Conservation (phyloP, 257 asterid species). For the Agastache rugosa region DNA sequence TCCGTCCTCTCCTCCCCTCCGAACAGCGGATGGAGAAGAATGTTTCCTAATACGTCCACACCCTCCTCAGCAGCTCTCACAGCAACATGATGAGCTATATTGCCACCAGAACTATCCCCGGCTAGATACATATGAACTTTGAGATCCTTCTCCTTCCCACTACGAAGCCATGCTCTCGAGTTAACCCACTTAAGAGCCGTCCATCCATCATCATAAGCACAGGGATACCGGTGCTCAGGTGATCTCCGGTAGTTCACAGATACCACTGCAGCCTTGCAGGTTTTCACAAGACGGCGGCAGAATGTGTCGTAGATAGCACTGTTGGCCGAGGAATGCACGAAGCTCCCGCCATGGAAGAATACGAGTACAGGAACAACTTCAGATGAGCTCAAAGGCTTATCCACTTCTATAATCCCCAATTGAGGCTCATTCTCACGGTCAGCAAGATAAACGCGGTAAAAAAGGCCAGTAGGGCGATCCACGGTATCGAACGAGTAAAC, state of each 20-base stretch:
- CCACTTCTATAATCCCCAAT: slow-evolving; percentile 59
- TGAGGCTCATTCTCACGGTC: slow-evolving; percentile 46
- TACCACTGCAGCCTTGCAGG: slow-evolving; percentile 68
- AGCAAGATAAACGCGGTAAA: slow-evolving; percentile 63
- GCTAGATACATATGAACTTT: slow-evolving; percentile 56
- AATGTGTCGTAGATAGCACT: slow-evolving; percentile 79
- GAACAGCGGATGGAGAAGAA: slow-evolving; percentile 56
- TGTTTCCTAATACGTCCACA: slow-evolving; percentile 52
- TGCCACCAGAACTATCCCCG: slow-evolving; percentile 62
- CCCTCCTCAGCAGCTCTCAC: slow-evolving; percentile 48
- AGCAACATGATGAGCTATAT: slow-evolving; percentile 60
- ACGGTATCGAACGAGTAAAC: slow-evolving; percentile 73
- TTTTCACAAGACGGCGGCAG: slow-evolving; percentile 73
- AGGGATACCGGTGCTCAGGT: slow-evolving; percentile 78
- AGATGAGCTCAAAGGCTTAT: slow-evolving; percentile 60
- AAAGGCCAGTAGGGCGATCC: slow-evolving; percentile 68
- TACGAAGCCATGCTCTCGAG: slow-evolving; percentile 53
- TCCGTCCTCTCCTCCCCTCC: slow-evolving; percentile 60
- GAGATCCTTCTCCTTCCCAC: slow-evolving; percentile 47
- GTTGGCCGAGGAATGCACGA: slow-evolving; percentile 80
- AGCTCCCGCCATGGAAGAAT: slow-evolving; percentile 88
- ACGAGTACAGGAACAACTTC: slow-evolving; percentile 72
- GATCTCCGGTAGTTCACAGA: slow-evolving; percentile 80
- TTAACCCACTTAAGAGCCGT: slow-evolving; percentile 72
- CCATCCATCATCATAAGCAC: slow-evolving; percentile 89